Conservation (phyloP, 2,329 filamentous ascomycete genomes). For the Blumeriella jaapii region DNA sequence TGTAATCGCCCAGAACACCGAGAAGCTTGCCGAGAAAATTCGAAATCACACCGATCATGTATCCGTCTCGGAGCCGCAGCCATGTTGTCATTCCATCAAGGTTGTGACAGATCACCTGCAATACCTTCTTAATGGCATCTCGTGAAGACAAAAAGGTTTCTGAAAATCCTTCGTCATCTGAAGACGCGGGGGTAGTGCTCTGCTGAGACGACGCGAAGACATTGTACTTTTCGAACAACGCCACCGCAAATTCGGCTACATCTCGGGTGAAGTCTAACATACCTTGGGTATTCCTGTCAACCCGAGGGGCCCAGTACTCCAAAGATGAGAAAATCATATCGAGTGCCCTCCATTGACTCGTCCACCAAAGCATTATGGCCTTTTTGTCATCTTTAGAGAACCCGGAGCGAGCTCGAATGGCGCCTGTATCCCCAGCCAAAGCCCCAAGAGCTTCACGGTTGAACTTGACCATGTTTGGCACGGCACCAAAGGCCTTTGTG, state of each 20-base stretch:
- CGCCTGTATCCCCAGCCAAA: constrained; percentile 45
- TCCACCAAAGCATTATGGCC: constrained; percentile 60
- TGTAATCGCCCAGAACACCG: constrained; percentile 64
- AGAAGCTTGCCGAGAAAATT: constrained; percentile 77
- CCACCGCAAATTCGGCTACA: constrained; percentile 86
- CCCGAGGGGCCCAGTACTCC: constrained; percentile 61
- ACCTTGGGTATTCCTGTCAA: constrained; percentile 42
- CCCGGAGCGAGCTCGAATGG: constrained; percentile 26
- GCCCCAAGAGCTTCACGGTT: constrained; percentile 44
- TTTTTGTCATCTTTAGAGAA: constrained; percentile 29
- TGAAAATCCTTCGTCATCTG: constrained; percentile 17
- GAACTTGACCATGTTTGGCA: constrained; percentile 44
- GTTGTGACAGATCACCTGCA: constrained; percentile 53
- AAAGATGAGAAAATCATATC: constrained; percentile 73
- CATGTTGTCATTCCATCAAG: constrained; percentile 68
- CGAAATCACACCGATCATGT: constrained; percentile 72
- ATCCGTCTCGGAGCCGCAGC: constrained; percentile 80
- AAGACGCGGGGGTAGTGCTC: constrained; percentile 31
- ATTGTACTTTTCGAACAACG: constrained; percentile 72
- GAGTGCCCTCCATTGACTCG: constrained; percentile 69
- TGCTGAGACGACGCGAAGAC: constrained; percentile 48
- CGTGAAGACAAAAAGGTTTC: constrained; percentile 22
- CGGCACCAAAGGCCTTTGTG: constrained; percentile 42
- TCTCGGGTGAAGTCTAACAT: constrained; percentile 94
- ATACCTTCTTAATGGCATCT: constrained; percentile 38